Conservation (phyloP, 164 flowering plant species). For the Macadamia integrifolia region DNA sequence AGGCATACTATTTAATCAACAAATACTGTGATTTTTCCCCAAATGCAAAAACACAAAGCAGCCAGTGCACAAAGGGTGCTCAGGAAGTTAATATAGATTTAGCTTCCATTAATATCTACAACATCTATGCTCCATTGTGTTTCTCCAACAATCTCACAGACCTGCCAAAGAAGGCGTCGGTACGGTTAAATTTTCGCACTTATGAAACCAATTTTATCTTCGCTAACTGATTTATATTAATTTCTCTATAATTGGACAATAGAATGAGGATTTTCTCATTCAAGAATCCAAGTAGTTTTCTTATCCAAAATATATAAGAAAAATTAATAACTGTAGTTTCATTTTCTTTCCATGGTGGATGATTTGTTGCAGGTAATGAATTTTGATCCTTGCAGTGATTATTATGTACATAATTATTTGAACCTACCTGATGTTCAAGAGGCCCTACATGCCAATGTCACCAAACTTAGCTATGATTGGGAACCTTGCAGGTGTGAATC, state of each 20-base stretch:
- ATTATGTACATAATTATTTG: conserved; percentile 44
- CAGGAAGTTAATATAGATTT: neutral
- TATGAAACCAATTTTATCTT: too few species aligned
- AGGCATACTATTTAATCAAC: conserved; percentile 11
- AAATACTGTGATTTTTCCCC: conserved; percentile 45
- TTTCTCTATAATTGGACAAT: too few species aligned
- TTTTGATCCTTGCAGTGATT: conserved; percentile 59
- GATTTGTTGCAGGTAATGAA: conserved; percentile 14
- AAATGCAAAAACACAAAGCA: neutral
- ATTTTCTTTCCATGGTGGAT: too few species aligned
- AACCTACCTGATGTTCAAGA: conserved; percentile 56
- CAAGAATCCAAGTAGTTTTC: too few species aligned
- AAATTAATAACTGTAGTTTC: too few species aligned
- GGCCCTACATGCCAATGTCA: conserved; percentile 65
- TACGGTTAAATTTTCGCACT: conserved; percentile 8
- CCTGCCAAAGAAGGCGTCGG: conserved; percentile 32
- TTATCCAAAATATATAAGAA: too few species aligned
- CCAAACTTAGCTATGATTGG: conserved; percentile 32
- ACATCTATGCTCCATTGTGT: conserved; percentile 66
- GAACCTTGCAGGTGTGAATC: conserved; percentile 36
- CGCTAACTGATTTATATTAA: too few species aligned
- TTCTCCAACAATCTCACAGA: conserved; percentile 22
- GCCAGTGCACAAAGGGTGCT: conserved; percentile 16
- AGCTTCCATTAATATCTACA: conserved; percentile 40
- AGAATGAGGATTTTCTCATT: too few species aligned